phyloP scores from a whole-genome alignment of 441 rosid species.

The Gossypium davidsonii region DNA sequence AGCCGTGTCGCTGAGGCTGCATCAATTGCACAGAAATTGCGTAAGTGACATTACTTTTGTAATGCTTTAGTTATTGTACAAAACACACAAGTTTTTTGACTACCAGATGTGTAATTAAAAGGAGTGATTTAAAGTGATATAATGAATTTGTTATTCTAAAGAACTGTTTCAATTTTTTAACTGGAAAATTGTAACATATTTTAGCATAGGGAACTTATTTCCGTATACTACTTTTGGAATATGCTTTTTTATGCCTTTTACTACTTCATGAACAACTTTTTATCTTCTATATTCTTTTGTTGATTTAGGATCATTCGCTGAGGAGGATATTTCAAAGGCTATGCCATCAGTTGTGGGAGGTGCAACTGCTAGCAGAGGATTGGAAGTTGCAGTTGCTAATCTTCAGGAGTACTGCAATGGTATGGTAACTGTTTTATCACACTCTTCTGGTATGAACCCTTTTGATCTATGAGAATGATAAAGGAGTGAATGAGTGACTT shows the following conservation, averaged over 20 bases:
- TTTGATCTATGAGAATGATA: not conserved
- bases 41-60: constrained; percentile 39
- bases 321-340: constrained; percentile 89
- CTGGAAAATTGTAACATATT: not conserved
- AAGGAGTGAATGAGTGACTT: constrained; percentile 9
- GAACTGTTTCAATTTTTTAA: not conserved
- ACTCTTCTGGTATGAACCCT: not conserved
- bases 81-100: not conserved
- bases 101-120: not conserved
- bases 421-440: constrained; percentile 25
- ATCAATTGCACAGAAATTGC: constrained; percentile 90
- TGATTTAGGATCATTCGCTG: constrained; percentile 85
- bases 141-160: not conserved
- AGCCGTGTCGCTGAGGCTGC: constrained; percentile 99
- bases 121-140: not conserved
- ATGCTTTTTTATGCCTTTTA: constrained; percentile 2
- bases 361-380: constrained; percentile 90
- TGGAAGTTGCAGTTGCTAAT: constrained; percentile 97
- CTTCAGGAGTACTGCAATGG: constrained; percentile 99
- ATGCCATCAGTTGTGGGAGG: constrained; percentile 69
- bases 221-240: not conserved
- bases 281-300: constrained; percentile 18
- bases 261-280: constrained; percentile 14
- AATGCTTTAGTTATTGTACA: not conserved
- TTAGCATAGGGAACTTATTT: constrained; percentile 8